Base-by-base conservation (phyloP, 495 filamentous ascomycete genomes). In the Eremomyces bilateralis region DNA sequence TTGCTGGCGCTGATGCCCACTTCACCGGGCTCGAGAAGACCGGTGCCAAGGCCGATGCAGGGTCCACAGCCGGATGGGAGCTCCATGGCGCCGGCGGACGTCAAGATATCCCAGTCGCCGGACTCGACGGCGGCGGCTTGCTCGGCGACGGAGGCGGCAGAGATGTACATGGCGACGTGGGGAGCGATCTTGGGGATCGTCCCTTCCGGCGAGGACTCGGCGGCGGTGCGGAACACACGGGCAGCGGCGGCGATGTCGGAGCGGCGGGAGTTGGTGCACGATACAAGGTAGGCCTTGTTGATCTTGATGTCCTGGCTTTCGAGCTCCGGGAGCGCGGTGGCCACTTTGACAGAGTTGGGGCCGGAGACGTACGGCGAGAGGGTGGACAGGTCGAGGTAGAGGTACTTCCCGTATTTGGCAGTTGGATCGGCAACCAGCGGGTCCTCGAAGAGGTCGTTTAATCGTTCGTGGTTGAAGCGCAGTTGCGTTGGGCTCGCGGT, bases 1-100 rank as follows among this genome's bases (percentile, higher is more conserved):
- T 94, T 93, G 33, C 66, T 74, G 0, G 80, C 79, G 41, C 66
- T 74, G 47, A 93, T 90, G n/a, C 85, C 84, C 19, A 85, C 72
- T 56, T 93, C 80, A 1, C 79, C 80, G 6, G 70, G 65, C 46
- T 93, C 76, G 0, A 94, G 64, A 0, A 93, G 62, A 5, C 85
- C 84, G 1, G 70, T 75, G 3, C 83, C 78, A 4, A 94, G 66
- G 2, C 88, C 85, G 40, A 97, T 94, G 51, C 85, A 95, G 1
- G 80, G 77, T 1, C 78, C 83, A 45, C 85, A 95, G 0, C 79
- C 80, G 1, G 82, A 63, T 0, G 79, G 79, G 0, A 91, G 59
- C 1, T 72, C 58, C 29, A 66, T 58, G 1, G 82, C 83, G 8
- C 85, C 84, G 19, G 85, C 79, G 20, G 76, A 72, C 3, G 93